Evolutionary conservation across 257 asterid genomes (phyloP).

Genomic region (Mitragyna speciosa): DNA sequence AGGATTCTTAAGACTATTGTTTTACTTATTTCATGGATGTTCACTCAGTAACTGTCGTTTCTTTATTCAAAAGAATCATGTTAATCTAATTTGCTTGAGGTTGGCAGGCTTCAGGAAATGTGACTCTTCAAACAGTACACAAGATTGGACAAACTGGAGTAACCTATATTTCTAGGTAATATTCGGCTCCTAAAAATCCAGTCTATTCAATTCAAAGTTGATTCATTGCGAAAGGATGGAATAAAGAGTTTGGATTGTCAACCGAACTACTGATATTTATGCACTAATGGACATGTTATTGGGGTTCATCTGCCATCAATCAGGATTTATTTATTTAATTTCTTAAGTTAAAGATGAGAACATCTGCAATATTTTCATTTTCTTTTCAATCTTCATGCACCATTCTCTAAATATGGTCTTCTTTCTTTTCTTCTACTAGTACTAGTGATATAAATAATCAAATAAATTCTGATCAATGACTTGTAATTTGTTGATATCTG

Average conservation of each 20-base stretch:
- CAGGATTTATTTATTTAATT: too few species aligned
- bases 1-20: not conserved
- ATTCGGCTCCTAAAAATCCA: not conserved
- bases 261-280: not conserved
- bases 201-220: not conserved
- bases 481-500: constrained; percentile 18
- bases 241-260: not conserved
- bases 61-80: not conserved
- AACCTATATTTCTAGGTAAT: constrained; percentile 85
- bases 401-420: not conserved
- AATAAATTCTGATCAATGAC: not conserved
- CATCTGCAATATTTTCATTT: not conserved
- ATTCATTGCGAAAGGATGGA: not conserved
- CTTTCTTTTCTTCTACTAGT: not conserved
- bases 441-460: not conserved
- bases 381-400: not conserved
- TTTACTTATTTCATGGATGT: not conserved
- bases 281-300: not conserved
- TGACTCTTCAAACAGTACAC: constrained; percentile 82
- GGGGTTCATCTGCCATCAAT: too few species aligned
- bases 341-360: not conserved
- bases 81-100: constrained; percentile 13
- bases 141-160: constrained; percentile 94
- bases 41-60: not conserved
- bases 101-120: constrained; percentile 95